Percentiles rank a stretch among this genome's conserved stretches.
These are phyloP conservation scores for Pseudomassariella vexata DNA, from an alignment of 2,329 filamentous ascomycete genomes.

Conservation along the genomic window DNA sequence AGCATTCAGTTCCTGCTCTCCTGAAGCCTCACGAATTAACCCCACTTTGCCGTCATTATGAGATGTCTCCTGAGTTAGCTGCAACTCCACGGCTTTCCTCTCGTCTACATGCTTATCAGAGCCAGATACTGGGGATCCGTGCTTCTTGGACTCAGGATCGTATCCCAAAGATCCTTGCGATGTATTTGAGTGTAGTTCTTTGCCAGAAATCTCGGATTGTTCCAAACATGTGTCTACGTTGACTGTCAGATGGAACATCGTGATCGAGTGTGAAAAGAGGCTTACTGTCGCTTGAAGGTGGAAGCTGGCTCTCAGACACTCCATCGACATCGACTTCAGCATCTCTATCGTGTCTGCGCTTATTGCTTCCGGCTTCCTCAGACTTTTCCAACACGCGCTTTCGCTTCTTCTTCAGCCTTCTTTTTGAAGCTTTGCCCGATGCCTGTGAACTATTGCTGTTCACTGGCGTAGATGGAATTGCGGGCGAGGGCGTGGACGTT, in stretches of 20 bases:
- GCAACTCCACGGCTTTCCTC: conserved; percentile 22
- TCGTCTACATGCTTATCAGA: conserved; percentile 16
- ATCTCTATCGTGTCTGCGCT: conserved; percentile 14
- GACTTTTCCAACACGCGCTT: conserved; percentile 17
- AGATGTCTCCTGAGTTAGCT: conserved; percentile 24
- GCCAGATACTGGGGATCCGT: too few species aligned
- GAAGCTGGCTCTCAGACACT: conserved; percentile 13
- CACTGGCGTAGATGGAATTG: conserved; percentile 8
- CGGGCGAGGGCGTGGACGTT: too few species aligned
- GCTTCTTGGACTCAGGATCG: too few species aligned
- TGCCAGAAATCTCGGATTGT: conserved; percentile 8
- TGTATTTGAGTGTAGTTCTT: conserved; percentile 6
- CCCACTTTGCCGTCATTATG: conserved; percentile 17
- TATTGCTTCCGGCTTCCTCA: conserved; percentile 18
- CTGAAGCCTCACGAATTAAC: background rate
- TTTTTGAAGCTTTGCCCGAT: conserved; percentile 16
- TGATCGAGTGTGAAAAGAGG: conserved; percentile 1
- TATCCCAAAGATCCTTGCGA: conserved; percentile 8
- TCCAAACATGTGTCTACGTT: conserved; percentile 8
- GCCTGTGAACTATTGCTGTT: conserved; percentile 13
- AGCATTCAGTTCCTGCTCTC: background rate
- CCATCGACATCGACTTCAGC: conserved; percentile 9
- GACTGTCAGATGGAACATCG: conserved; percentile 7
- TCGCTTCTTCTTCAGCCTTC: conserved; percentile 22
- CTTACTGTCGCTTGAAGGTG: conserved; percentile 8